phyloP scores from a whole-genome alignment of 139 green algal species.

The Bryopsis sp. region DNA sequence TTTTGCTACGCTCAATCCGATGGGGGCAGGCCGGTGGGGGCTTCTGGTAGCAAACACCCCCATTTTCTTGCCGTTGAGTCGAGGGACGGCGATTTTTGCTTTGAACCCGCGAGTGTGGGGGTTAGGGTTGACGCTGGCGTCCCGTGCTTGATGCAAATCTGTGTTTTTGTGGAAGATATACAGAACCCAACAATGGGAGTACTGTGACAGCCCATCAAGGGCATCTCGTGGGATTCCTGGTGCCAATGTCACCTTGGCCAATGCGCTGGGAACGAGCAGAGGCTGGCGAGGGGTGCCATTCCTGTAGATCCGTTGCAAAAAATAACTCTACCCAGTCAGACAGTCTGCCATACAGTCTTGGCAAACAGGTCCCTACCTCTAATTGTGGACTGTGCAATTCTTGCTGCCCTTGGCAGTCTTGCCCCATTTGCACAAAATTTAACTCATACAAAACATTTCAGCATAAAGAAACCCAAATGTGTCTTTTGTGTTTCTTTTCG shows the following conservation, averaged over 20 bases:
- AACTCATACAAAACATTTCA: no score
- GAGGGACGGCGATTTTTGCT: slow-evolving; percentile 66
- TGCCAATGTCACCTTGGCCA: slow-evolving; percentile 43
- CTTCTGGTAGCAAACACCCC: slow-evolving; percentile 80
- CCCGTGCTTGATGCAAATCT: slow-evolving; percentile 25
- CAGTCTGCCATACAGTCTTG: no score
- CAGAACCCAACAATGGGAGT: slow-evolving; percentile 84
- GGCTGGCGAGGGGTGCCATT: slow-evolving; percentile 85
- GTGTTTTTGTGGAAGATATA: slow-evolving; percentile 95
- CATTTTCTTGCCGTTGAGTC: slow-evolving; percentile 66
- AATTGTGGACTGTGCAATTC: no score
- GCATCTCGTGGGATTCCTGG: slow-evolving; percentile 37
- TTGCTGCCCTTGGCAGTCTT: no score
- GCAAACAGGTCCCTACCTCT: no score
- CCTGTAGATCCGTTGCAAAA: no score
- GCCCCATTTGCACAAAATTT: no score
- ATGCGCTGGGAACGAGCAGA: slow-evolving; percentile 60
- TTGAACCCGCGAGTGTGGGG: slow-evolving; percentile 32
- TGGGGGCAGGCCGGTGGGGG: slow-evolving; percentile 69
- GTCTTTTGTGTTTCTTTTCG: no score
- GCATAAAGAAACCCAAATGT: no score
- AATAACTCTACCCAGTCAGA: no score
- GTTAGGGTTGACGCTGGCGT: not conserved
- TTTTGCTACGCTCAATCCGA: slow-evolving; percentile 68
- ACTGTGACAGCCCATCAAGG: slow-evolving; percentile 76